Evolutionary conservation across 2,329 filamentous ascomycete genomes (phyloP), one percentile per base, ranked within the genome.

Genomic region (Colletotrichum melonis): DNA sequence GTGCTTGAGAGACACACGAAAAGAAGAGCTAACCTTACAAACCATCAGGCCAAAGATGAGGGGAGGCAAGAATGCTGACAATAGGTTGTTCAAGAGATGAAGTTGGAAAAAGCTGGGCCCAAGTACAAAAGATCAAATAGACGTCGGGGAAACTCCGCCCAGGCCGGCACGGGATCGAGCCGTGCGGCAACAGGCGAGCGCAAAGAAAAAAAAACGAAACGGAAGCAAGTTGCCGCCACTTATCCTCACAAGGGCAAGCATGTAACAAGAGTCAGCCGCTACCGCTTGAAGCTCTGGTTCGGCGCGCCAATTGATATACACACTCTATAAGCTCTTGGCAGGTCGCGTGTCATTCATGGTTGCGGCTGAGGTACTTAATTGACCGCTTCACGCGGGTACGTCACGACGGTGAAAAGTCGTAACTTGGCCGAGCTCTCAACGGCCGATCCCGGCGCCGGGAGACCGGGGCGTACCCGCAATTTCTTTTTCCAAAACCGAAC

Each of bases 381-480:
- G 42, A 54, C 46, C 46, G 60, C 60, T 54, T 52, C 24, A 54
- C 46, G n/a, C n/a, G 26, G 60, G 30, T 46, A 35, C n/a, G 42
- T 63, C 62, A 16, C 28, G 26, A 35, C 1, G 42, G 42, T 49
- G 30, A 69, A 55, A 56, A 42, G 46, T 63, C 24, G 42, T 32
- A 46, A 63, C 30, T 22, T 42, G 42, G 42, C 42, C 42, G 42
- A 49, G 6, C n/a, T n/a, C 19, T 26, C 16, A 58, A 49, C 24
- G 42, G 70, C 66, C 70, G 70, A 73, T 70, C 46, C 28, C 71
- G 67, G 67, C 60, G 60, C 71, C 71, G 71, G 71, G 3, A 1
- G 8, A 19, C 14, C 52, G 58, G 14, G 38, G 42, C 30, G 19
- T 42, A 38, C n/a, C 65, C 54, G 32, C 54, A 60, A 9, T 64